Evolutionary conservation across 257 asterid species (phyloP).

Genomic region (Cynanchum wilfordii): DNA sequence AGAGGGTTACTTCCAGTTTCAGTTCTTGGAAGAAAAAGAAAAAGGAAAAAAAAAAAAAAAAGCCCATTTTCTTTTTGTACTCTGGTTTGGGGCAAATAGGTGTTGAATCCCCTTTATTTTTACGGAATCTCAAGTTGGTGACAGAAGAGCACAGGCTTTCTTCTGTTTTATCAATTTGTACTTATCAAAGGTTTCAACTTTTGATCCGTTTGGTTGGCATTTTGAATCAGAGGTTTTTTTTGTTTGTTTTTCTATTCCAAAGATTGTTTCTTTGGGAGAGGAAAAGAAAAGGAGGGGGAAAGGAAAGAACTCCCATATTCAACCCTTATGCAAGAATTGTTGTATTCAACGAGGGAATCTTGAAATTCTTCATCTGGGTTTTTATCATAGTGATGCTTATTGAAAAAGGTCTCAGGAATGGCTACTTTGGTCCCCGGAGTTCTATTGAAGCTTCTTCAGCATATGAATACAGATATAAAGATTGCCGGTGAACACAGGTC

Average conservation of each 20-base stretch:
- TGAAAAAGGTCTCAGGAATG: slow-evolving; percentile 40
- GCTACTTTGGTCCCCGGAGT: slow-evolving; percentile 94
- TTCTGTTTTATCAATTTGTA: slow-evolving; percentile 1
- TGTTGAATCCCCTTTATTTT: slow-evolving; percentile 1
- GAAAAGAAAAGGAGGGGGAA: too few relatives aligned
- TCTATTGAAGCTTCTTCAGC: slow-evolving; percentile 87
- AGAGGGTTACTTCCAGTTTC: slow-evolving; percentile 14
- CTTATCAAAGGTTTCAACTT: slow-evolving; percentile 9
- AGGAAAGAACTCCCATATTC: background rate
- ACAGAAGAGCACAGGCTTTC: background rate
- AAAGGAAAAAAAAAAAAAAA: background rate
- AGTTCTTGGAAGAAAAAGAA: slow-evolving; percentile 7
- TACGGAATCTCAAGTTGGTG: slow-evolving; percentile 21
- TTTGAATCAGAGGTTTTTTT: background rate
- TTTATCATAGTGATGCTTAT: slow-evolving; percentile 34
- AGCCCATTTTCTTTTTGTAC: slow-evolving; percentile 6
- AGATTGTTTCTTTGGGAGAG: slow-evolving; percentile 4
- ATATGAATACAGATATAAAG: slow-evolving; percentile 93
- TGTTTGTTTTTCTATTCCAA: background rate
- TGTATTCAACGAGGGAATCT: slow-evolving; percentile 10
- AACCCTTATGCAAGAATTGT: slow-evolving; percentile 10
- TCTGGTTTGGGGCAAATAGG: slow-evolving; percentile 9
- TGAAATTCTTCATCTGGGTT: slow-evolving; percentile 29
- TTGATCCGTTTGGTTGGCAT: slow-evolving; percentile 22
- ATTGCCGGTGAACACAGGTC: slow-evolving; percentile 96